These are phyloP conservation scores for Chaetomium olivaceum DNA, from an alignment of 2,329 filamentous ascomycete species.

Conservation along the genomic window DNA sequence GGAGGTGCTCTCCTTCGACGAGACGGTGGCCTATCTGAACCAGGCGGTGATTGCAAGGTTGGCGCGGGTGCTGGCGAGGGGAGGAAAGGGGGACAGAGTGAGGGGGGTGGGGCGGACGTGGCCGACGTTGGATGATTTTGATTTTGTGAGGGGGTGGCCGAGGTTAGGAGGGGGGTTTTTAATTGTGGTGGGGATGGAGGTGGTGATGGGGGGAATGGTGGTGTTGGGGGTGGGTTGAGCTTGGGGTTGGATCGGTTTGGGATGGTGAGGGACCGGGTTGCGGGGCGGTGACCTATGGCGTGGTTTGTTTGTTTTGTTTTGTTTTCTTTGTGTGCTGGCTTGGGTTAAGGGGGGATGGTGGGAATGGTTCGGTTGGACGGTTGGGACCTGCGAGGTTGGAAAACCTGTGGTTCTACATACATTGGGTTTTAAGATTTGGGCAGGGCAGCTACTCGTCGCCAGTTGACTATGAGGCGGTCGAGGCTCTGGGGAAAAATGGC, in stretches of 20 bases:
- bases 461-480: not conserved
- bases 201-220: not conserved
- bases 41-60: not conserved
- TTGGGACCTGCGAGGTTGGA: not conserved
- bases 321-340: not conserved
- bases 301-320: not conserved
- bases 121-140: constrained; percentile 16
- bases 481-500: not conserved
- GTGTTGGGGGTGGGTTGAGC: not conserved
- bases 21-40: constrained; percentile 17
- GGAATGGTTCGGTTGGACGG: not conserved
- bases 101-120: not conserved
- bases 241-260: constrained; percentile 14
- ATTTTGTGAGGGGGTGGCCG: constrained; percentile 8
- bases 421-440: not conserved
- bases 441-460: not conserved
- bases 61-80: not conserved
- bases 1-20: constrained; percentile 12
- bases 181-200: not conserved
- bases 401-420: not conserved
- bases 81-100: not conserved
- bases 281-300: not conserved
- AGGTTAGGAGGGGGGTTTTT: constrained; percentile 4
- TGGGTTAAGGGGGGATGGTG: not conserved
- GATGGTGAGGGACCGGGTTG: constrained; percentile 15